Base-by-base conservation (phyloP, 2,329 filamentous ascomycete species). In the Alternaria postmessia region DNA sequence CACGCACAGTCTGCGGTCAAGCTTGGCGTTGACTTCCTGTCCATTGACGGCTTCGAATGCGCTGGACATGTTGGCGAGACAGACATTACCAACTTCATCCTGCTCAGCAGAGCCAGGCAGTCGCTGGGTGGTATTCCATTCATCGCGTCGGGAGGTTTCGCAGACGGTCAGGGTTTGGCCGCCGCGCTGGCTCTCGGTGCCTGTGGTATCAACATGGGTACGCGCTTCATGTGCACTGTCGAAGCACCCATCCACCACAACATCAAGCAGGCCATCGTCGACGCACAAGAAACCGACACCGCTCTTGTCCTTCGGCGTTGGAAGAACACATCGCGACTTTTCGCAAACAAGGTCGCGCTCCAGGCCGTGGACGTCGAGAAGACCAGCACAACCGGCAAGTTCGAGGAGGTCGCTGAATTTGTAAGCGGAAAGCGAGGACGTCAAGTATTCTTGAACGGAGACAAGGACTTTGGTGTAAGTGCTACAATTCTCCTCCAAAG, bases 121-220 rank as follows among this genome's bases (percentile, higher is more conserved):
- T 86, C 89, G 1, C 87, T 99, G 18, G 46, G 46, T 38, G 86
- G 86, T 36, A 87, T 96, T 9, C 95, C 95, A 0, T 99, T 98
- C 79, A 97, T 99, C 75, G 95, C 95, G 1, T 96, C 91, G 2
- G 95, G 95, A 57, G 95, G 95, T 2, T 98, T 99, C 75, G 94
- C 93, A 12, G 95, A 99, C 77, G 95, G 95, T 0, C 88, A 96
- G 73, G 95, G 95, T 4, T 86, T 99, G 20, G 95, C 95, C 1
- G 95, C 94, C 2, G 95, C 95, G 7, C 83, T 99, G 69, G 90
- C 90, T 41, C 86, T 99, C 12, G 95, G 95, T 36, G 95, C 95
- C 0, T 92, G 92, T 78, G 95, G 95, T 64, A 89, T 98, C 81
- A 99, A 99, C 82, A 99, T 99, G 95, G 95, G 95, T 59, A 99